phyloP scores from a whole-genome alignment of 2,329 filamentous ascomycete species.

The Septoria petroselini region DNA sequence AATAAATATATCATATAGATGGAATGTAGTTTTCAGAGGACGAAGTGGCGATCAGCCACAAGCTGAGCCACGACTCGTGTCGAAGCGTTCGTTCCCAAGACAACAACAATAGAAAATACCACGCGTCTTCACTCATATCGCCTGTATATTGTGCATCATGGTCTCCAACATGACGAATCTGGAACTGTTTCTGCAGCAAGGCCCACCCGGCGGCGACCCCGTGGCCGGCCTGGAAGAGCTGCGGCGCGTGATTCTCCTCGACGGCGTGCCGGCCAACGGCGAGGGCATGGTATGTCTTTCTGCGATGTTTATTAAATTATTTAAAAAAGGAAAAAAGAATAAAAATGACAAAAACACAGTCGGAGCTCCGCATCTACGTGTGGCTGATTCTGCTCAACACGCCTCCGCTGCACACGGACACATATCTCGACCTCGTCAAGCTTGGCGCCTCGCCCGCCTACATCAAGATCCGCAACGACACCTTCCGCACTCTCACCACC shows the following conservation, averaged over 20 bases:
- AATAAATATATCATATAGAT: too few relatives aligned
- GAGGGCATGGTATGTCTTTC: conserved; percentile 79
- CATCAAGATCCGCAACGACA: conserved; percentile 97
- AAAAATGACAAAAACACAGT: too few relatives aligned
- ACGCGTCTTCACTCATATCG: too few relatives aligned
- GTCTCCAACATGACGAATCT: conserved; percentile 47
- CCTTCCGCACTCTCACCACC: conserved; percentile 91
- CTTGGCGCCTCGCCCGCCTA: conserved; percentile 92
- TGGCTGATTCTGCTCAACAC: conserved; percentile 94
- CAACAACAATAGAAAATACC: too few relatives aligned
- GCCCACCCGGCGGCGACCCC: conserved; percentile 69
- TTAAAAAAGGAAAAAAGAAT: too few relatives aligned
- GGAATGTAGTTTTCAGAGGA: too few relatives aligned
- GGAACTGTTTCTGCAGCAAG: conserved; percentile 75
- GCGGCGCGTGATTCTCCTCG: conserved; percentile 69
- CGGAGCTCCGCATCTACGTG: conserved; percentile 86
- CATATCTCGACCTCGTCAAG: conserved; percentile 85
- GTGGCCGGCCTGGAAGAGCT: conserved; percentile 65
- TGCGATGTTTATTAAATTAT: too few relatives aligned
- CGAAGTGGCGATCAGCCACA: too few relatives aligned
- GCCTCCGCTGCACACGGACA: conserved; percentile 76
- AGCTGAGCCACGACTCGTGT: too few relatives aligned
- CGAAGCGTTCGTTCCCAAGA: too few relatives aligned
- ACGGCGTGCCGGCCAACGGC: conserved; percentile 71
- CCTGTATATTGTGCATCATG: too few relatives aligned